phyloP scores from a whole-genome alignment of 192 early-diverging fungal species.

The Podila verticillata region DNA sequence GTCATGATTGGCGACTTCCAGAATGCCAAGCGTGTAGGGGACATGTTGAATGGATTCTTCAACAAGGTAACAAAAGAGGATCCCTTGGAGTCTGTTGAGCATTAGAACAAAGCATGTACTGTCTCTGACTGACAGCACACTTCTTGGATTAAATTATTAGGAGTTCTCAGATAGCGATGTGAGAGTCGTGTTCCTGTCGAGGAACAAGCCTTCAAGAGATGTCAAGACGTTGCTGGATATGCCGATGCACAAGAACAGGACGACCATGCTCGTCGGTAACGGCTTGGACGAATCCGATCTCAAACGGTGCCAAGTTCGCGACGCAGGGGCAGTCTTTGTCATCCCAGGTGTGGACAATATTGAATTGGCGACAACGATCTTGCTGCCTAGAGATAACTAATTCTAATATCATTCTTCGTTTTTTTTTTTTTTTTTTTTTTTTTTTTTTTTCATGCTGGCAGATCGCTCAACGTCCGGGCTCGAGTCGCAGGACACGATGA shows the following conservation, averaged over 20 bases:
- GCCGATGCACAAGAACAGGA: constrained; percentile 39
- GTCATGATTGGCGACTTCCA: constrained; percentile 60
- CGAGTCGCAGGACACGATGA: constrained; percentile 72
- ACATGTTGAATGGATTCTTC: constrained; percentile 58
- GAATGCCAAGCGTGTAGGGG: constrained; percentile 50
- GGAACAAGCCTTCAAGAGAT: constrained; percentile 56
- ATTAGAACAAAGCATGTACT: too few species aligned
- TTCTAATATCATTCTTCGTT: not conserved
- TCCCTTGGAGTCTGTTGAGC: too few species aligned
- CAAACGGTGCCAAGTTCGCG: constrained; percentile 46
- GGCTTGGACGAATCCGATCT: constrained; percentile 40
- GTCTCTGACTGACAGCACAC: too few species aligned
- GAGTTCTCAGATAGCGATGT: constrained; percentile 56
- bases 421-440: too few species aligned
- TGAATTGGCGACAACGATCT: not conserved
- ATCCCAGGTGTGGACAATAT: constrained; percentile 49
- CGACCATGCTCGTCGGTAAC: constrained; percentile 45
- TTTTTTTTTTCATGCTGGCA: not conserved
- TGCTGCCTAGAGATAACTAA: not conserved
- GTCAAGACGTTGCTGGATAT: constrained; percentile 54
- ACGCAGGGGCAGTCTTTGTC: constrained; percentile 59
- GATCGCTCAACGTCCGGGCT: constrained; percentile 60
- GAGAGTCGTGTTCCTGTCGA: constrained; percentile 58
- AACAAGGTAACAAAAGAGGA: constrained; percentile 38
- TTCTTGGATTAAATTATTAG: constrained; percentile 6